Conservation (phyloP, 805 yeast species). For the Ogataea allantospora region DNA sequence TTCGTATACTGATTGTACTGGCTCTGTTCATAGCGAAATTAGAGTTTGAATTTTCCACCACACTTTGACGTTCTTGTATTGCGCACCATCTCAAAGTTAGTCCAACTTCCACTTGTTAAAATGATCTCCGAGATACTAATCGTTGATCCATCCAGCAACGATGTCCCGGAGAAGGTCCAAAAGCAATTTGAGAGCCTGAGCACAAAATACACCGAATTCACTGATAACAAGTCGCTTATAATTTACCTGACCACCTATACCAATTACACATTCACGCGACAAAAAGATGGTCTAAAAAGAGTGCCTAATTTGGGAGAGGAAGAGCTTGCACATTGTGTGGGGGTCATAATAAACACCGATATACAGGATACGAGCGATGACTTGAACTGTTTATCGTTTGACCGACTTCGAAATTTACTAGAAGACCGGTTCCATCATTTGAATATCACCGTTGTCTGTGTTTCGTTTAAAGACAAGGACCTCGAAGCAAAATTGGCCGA, state of each 20-base stretch:
- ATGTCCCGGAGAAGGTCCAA: constrained; percentile 12
- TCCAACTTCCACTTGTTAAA: neutral
- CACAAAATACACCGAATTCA: constrained; percentile 11
- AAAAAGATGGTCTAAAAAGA: constrained; percentile 3
- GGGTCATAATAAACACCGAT: constrained; percentile 21
- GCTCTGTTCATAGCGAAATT: no score
- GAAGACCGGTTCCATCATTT: constrained; percentile 31
- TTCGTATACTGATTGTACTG: no score
- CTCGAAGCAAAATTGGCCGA: neutral
- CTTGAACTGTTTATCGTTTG: constrained; percentile 10
- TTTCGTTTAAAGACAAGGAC: constrained; percentile 9
- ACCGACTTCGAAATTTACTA: constrained; percentile 12
- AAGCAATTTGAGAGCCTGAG: constrained; percentile 7
- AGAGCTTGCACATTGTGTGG: constrained; percentile 25
- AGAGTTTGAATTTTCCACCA: no score
- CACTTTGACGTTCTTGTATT: neutral
- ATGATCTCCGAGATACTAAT: constrained; percentile 18
- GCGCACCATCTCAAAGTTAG: neutral
- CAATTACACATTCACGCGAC: constrained; percentile 14
- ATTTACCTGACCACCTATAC: constrained; percentile 13
- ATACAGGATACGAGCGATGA: neutral
- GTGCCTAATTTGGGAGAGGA: constrained; percentile 18
- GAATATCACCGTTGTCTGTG: constrained; percentile 21
- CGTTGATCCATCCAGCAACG: constrained; percentile 5
- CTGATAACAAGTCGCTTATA: constrained; percentile 13